Evolutionary conservation across 805 yeast genomes (phyloP).

Genomic region (Metschnikowia gelsemii): DNA sequence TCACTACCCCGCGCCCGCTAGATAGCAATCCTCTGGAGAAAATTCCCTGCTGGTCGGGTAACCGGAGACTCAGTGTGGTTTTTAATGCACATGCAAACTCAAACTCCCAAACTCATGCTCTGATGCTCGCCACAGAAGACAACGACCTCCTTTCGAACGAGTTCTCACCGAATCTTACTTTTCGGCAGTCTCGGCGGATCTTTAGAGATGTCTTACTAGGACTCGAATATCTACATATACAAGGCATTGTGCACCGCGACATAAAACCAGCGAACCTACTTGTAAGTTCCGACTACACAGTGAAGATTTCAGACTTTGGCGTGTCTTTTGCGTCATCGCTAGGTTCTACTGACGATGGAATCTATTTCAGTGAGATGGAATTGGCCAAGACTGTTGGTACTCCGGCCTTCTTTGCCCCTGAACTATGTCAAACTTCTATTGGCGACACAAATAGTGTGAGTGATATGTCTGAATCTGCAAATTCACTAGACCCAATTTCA

Average conservation of each 20-base stretch:
- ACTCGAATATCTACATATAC: conserved; percentile 83
- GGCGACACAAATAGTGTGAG: conserved; percentile 2
- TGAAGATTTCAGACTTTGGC: conserved; percentile 96
- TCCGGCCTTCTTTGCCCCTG: conserved; percentile 90
- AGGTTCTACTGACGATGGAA: conserved; percentile 45
- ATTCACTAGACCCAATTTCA: neutral
- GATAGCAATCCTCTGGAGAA: conserved; percentile 6
- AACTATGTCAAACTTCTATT: conserved; percentile 65
- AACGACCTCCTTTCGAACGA: conserved; percentile 25
- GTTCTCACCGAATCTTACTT: conserved; percentile 58
- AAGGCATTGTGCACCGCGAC: conserved; percentile 91
- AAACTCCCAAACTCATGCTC: too few relatives aligned
- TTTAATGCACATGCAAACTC: too few relatives aligned
- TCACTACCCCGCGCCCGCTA: conserved; percentile 11
- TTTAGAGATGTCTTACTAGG: conserved; percentile 86
- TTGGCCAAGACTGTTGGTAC: conserved; percentile 96
- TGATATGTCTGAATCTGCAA: conserved; percentile 1
- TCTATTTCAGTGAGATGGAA: conserved; percentile 58
- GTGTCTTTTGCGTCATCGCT: conserved; percentile 71
- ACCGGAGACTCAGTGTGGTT: conserved; percentile 7
- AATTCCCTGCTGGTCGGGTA: conserved; percentile 11
- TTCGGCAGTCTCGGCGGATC: conserved; percentile 65
- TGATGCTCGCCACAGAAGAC: conserved; percentile 18
- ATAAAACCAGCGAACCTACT: conserved; percentile 92
- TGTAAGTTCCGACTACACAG: conserved; percentile 64